A percentile compares a stretch with the other conserved stretches of the same genome.
These are phyloP conservation scores for Jackrogersella minutella DNA, from an alignment of 495 filamentous ascomycete species.

Conservation along the genomic window DNA sequence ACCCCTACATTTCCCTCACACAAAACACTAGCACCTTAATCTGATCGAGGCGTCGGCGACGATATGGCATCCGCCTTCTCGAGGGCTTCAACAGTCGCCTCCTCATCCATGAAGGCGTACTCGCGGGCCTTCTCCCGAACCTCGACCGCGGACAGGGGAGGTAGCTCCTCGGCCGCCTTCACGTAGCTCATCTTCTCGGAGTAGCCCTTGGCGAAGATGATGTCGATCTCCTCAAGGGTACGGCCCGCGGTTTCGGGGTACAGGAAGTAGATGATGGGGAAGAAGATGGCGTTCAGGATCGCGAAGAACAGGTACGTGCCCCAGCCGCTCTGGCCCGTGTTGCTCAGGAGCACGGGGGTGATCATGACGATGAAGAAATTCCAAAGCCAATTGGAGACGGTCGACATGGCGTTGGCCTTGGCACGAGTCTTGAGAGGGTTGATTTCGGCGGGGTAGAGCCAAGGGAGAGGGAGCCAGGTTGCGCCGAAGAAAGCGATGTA, in stretches of 20 bases:
- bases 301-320: slow-evolving; percentile 76
- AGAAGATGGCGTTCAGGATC: slow-evolving; percentile 67
- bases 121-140: slow-evolving; percentile 64
- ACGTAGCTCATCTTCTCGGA: slow-evolving; percentile 74
- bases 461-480: slow-evolving; percentile 75
- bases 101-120: slow-evolving; percentile 57
- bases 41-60: slow-evolving; percentile 25
- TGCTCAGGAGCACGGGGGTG: slow-evolving; percentile 72
- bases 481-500: slow-evolving; percentile 82
- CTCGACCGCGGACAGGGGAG: slow-evolving; percentile 65
- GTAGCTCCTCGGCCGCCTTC: slow-evolving; percentile 66
- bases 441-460: slow-evolving; percentile 65
- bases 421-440: slow-evolving; percentile 71
- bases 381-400: slow-evolving; percentile 75
- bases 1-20: background rate
- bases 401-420: slow-evolving; percentile 72
- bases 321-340: slow-evolving; percentile 66
- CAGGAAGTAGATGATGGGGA: slow-evolving; percentile 72
- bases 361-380: slow-evolving; percentile 60
- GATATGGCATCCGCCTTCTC: slow-evolving; percentile 28
- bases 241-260: slow-evolving; percentile 77
- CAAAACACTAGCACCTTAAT: slow-evolving; percentile 9
- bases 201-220: slow-evolving; percentile 74
- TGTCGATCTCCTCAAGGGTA: slow-evolving; percentile 76
- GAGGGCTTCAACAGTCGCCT: slow-evolving; percentile 26